A percentile compares a stretch with the other conserved stretches of the same genome.
These are phyloP conservation scores for Crotalaria pallida DNA, from an alignment of 306 rosid species.

Conservation along the genomic window DNA sequence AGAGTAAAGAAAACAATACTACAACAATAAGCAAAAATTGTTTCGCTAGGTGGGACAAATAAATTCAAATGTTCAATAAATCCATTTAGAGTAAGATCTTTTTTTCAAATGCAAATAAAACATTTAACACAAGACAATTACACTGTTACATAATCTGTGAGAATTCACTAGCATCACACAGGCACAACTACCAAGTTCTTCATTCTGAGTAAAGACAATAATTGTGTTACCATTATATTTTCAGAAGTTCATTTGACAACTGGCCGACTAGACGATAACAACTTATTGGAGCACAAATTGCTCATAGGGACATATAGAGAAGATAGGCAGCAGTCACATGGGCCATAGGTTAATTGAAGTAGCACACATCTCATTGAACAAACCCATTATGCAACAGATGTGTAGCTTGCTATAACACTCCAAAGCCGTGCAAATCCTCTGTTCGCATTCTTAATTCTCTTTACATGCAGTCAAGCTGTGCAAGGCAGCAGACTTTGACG, in stretches of 20 bases:
- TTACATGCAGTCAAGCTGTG: constrained; percentile 42
- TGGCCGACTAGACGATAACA: constrained; percentile 27
- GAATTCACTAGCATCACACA: constrained; percentile 5
- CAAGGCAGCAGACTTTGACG: constrained; percentile 37
- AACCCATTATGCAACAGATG: constrained; percentile 39
- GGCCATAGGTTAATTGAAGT: constrained; percentile 31
- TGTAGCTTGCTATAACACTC: constrained; percentile 40
- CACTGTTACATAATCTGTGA: not conserved
- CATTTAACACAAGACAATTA: not conserved
- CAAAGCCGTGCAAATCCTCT: constrained; percentile 33
- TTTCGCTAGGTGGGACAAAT: not conserved
- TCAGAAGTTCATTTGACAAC: constrained; percentile 29
- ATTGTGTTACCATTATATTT: constrained; percentile 28
- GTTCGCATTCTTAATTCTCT: constrained; percentile 41
- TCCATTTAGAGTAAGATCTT: not conserved
- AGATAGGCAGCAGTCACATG: constrained; percentile 43
- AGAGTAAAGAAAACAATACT: not conserved
- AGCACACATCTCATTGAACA: constrained; percentile 43
- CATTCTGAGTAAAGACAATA: constrained; percentile 33
- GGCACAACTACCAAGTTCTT: constrained; percentile 10
- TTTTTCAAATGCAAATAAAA: not conserved
- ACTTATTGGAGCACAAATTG: constrained; percentile 31
- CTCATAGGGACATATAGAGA: constrained; percentile 29
- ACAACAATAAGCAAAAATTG: not conserved
- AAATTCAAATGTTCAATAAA: not conserved